phyloP scores from a whole-genome alignment of 2,329 filamentous ascomycete genomes.

The Penicillium paneum region DNA sequence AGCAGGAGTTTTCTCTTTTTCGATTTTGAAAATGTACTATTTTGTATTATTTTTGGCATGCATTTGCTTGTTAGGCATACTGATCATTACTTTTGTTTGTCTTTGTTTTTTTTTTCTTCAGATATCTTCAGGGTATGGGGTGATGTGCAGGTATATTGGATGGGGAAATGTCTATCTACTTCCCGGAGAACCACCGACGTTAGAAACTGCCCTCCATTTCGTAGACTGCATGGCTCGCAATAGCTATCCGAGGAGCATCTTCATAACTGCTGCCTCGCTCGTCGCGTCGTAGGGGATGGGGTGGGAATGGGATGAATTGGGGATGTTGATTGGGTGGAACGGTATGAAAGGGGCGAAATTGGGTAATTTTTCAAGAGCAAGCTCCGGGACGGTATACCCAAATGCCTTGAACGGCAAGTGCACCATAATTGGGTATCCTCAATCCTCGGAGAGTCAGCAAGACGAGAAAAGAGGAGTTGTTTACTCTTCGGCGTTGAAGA shows the following conservation, averaged over 20 bases:
- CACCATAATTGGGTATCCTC: slow-evolving; percentile 6
- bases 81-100: not conserved
- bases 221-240: slow-evolving; percentile 25
- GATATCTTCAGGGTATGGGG: slow-evolving; percentile 6
- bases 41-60: not conserved
- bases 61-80: not conserved
- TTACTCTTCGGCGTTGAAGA: slow-evolving; percentile 61
- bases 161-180: slow-evolving; percentile 37
- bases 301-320: slow-evolving; percentile 9
- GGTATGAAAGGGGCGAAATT: slow-evolving; percentile 10
- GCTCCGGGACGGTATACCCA: slow-evolving; percentile 12
- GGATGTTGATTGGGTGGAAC: slow-evolving; percentile 9
- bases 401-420: slow-evolving; percentile 11
- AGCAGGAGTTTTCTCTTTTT: not conserved
- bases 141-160: slow-evolving; percentile 34
- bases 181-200: slow-evolving; percentile 25
- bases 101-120: not conserved
- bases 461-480: slow-evolving; percentile 1
- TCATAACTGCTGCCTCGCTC: slow-evolving; percentile 29
- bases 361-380: slow-evolving; percentile 13
- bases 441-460: slow-evolving; percentile 2
- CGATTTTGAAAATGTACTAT: not conserved
- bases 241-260: slow-evolving; percentile 28
- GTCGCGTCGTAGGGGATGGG: slow-evolving; percentile 20
- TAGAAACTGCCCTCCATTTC: slow-evolving; percentile 21